Conservation (phyloP, 345 rosid genomes). For the Linum usitatissimum region DNA sequence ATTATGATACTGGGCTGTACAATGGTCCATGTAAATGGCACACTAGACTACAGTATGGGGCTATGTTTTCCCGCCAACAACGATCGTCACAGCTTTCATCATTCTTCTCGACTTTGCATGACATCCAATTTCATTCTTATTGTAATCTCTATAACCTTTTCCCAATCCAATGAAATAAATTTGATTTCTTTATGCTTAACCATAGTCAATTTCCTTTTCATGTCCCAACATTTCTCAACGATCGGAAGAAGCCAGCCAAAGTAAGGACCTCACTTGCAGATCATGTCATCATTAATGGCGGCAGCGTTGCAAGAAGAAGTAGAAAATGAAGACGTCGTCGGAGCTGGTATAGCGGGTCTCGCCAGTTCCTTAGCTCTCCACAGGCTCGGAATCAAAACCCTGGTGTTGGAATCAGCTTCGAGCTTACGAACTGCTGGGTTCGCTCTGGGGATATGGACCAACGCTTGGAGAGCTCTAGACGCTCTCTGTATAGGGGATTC, state of each 20-base stretch:
- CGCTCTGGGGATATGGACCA: neutral
- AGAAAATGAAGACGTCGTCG: neutral
- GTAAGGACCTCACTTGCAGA: neutral
- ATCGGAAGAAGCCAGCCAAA: neutral
- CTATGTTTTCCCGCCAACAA: neutral
- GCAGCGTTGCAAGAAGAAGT: neutral
- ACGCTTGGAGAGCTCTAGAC: slow-evolving; percentile 1
- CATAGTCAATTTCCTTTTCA: too few species aligned
- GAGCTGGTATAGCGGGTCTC: neutral
- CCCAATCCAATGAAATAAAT: too few species aligned
- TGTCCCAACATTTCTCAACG: too few species aligned
- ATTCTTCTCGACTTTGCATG: neutral
- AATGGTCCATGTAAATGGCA: too few species aligned
- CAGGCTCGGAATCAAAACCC: neutral
- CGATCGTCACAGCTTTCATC: neutral
- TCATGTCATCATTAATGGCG: neutral
- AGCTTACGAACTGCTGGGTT: neutral
- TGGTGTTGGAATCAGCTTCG: slow-evolving; percentile 1
- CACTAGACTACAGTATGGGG: neutral
- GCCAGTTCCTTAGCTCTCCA: neutral
- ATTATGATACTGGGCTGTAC: too few species aligned
- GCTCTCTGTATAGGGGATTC: neutral
- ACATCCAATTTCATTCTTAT: neutral
- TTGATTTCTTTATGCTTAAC: too few species aligned
- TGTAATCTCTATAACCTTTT: too few species aligned